phyloP scores from a whole-genome alignment of 2,329 filamentous ascomycete genomes.

The Trichoderma atrobrunneum region DNA sequence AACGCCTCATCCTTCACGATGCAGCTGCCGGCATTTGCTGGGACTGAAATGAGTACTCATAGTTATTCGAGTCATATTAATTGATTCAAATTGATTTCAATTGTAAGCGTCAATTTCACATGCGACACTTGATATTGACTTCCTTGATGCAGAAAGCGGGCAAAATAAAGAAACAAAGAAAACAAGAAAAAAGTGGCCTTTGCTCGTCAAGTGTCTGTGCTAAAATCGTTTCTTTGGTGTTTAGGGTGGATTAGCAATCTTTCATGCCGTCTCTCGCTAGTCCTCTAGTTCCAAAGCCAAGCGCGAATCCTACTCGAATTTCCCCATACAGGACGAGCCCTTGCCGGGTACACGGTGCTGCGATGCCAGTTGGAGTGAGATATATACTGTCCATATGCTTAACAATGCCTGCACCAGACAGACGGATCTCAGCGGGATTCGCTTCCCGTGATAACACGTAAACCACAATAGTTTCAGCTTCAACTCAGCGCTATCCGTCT shows the following conservation, averaged over 20 bases:
- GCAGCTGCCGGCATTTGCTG: background rate
- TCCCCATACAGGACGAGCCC: background rate
- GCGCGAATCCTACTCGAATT: slow-evolving; percentile 9
- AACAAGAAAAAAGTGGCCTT: background rate
- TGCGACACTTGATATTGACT: background rate
- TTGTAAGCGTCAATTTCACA: background rate
- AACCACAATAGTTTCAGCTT: slow-evolving; percentile 7
- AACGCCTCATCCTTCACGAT: background rate
- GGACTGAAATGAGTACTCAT: background rate
- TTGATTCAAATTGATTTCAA: background rate
- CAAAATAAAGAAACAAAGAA: background rate
- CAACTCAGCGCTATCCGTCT: background rate
- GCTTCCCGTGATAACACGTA: slow-evolving; percentile 7
- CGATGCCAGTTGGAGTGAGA: background rate
- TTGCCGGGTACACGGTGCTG: background rate
- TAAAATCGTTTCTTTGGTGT: background rate
- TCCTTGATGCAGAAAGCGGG: background rate
- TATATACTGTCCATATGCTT: background rate
- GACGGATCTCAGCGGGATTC: background rate
- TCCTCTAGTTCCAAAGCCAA: background rate
- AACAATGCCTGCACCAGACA: background rate
- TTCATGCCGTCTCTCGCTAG: background rate
- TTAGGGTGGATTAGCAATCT: slow-evolving; percentile 2
- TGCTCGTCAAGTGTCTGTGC: background rate
- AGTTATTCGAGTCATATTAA: background rate